phyloP scores from a whole-genome alignment of 257 asterid genomes.

The Jaltomata sinuosa region DNA sequence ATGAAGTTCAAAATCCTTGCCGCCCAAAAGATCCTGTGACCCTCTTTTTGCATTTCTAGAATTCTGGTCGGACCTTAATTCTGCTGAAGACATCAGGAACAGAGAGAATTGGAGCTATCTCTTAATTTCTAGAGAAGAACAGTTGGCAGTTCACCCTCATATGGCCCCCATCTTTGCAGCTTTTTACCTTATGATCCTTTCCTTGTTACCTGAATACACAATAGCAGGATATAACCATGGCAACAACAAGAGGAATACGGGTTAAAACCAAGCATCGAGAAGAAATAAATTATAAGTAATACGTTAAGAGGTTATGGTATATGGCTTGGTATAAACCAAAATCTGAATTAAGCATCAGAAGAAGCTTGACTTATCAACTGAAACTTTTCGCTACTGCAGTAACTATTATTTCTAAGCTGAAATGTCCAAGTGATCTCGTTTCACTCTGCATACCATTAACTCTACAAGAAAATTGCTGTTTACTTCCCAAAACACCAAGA shows the following conservation, averaged over 20 bases:
- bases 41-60: slow-evolving; percentile 25
- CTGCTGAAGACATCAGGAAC: slow-evolving; percentile 31
- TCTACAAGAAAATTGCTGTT: not conserved
- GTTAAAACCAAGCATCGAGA: not conserved
- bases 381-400: not conserved
- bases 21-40: slow-evolving; percentile 15
- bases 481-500: not conserved
- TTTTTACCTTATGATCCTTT: not conserved
- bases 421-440: not conserved
- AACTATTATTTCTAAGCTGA: not conserved
- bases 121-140: not conserved
- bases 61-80: slow-evolving; percentile 19
- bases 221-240: not conserved
- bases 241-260: not conserved
- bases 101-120: slow-evolving; percentile 1
- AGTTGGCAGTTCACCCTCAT: not conserved
- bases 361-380: not conserved
- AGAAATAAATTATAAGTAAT: not conserved
- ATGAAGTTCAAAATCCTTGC: slow-evolving; percentile 1
- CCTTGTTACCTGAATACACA: not conserved
- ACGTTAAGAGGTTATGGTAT: not conserved
- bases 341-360: not conserved
- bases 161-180: not conserved
- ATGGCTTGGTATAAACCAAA: not conserved
- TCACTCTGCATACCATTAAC: not conserved